phyloP scores from a whole-genome alignment of 306 rosid genomes.

The Herpetospermum pedunculosum region DNA sequence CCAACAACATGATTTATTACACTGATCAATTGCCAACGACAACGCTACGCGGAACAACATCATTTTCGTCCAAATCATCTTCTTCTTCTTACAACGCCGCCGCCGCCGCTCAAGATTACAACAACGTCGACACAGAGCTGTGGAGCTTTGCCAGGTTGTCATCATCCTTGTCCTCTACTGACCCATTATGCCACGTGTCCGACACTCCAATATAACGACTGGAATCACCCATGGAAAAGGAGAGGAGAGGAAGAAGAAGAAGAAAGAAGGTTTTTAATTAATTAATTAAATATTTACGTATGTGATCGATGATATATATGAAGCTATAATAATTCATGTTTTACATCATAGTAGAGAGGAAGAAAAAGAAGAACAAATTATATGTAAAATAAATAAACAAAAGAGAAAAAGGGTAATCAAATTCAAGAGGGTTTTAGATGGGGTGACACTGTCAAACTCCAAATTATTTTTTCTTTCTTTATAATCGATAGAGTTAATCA shows the following conservation, averaged over 20 bases:
- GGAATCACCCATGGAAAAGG: neutral
- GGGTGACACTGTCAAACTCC: conserved; percentile 42
- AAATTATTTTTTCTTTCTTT: neutral
- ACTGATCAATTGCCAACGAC: conserved; percentile 33
- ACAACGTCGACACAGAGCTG: conserved; percentile 47
- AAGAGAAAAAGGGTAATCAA: conserved; percentile 16
- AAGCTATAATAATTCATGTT: neutral
- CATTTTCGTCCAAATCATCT: conserved; percentile 24
- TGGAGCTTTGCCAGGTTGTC: conserved; percentile 47
- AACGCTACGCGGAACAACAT: conserved; percentile 28
- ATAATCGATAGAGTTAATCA: conserved; percentile 45
- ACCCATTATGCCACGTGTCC: conserved; percentile 52
- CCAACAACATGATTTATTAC: conserved; percentile 21
- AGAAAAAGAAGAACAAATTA: neutral
- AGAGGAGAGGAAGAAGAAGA: conserved; percentile 1
- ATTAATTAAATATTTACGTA: neutral
- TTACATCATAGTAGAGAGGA: neutral
- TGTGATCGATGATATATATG: neutral
- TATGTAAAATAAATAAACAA: conserved; percentile 13
- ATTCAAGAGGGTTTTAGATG: conserved; percentile 25
- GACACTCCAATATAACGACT: conserved; percentile 22
- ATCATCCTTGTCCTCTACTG: conserved; percentile 40
- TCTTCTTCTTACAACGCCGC: conserved; percentile 15
- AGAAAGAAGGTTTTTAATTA: neutral
- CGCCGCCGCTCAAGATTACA: conserved; percentile 20